phyloP scores from a whole-genome alignment of 495 filamentous ascomycete species.

The Lophiostoma macrostomum region DNA sequence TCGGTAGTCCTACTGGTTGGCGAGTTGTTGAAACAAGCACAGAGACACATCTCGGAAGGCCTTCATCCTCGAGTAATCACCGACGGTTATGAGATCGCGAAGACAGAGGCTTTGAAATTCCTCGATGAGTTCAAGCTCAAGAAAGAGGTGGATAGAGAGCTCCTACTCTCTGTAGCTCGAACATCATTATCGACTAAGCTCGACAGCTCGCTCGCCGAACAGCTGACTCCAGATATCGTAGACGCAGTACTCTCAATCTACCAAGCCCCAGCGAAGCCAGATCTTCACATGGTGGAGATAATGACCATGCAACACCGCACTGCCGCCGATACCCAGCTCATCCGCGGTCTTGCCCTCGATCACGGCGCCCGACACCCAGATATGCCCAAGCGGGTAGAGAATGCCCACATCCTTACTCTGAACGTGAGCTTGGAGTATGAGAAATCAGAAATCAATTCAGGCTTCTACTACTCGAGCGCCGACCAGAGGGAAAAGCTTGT shows the following conservation, averaged over 20 bases:
- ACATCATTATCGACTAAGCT: conserved; percentile 95
- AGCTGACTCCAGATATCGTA: conserved; percentile 88
- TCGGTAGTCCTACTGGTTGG: conserved; percentile 93
- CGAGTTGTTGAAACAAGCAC: conserved; percentile 95
- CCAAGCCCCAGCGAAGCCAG: conserved; percentile 82
- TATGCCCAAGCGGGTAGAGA: conserved; percentile 95
- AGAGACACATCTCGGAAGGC: conserved; percentile 89
- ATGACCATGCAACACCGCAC: conserved; percentile 99
- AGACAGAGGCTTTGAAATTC: conserved; percentile 92
- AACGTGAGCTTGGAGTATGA: conserved; percentile 99
- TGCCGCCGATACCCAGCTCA: conserved; percentile 92
- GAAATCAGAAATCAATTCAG: conserved; percentile 98
- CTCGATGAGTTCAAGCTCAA: conserved; percentile 90
- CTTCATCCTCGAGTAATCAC: conserved; percentile 95
- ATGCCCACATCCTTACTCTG: conserved; percentile 89
- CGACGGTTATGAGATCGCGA: conserved; percentile 95
- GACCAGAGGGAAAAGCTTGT: conserved; percentile 97
- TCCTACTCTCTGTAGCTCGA: conserved; percentile 87
- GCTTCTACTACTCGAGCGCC: conserved; percentile 97
- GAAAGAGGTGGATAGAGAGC: conserved; percentile 84
- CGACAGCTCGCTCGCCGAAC: conserved; percentile 80
- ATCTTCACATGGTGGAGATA: conserved; percentile 98
- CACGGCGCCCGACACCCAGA: conserved; percentile 96
- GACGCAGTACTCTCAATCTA: conserved; percentile 95
- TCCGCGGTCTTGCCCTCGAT: conserved; percentile 87